Conservation (phyloP, 1,284 basidiomycete genomes). For the Sphagnurus paluster region DNA sequence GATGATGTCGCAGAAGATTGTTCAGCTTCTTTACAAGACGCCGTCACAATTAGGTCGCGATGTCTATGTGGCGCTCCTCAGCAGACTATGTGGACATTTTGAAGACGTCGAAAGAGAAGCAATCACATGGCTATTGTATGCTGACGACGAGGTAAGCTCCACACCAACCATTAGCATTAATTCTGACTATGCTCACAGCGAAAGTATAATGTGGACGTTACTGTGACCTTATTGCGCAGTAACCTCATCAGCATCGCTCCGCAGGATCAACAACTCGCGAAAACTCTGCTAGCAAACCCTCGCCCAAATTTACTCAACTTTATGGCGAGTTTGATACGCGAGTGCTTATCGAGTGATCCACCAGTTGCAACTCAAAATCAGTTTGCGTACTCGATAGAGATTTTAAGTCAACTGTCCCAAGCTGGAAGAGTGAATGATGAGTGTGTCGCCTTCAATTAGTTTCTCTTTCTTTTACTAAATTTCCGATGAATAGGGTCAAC, state of each 20-base stretch:
- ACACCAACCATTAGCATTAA: not conserved
- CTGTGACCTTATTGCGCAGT: conserved; percentile 83
- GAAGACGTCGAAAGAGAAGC: conserved; percentile 96
- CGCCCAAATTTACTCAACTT: conserved; percentile 82
- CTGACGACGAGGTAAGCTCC: conserved; percentile 90
- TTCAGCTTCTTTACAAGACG: conserved; percentile 87
- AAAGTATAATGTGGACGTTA: conserved; percentile 96
- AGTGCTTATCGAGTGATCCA: conserved; percentile 80
- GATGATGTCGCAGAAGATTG: conserved; percentile 93
- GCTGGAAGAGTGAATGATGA: conserved; percentile 79
- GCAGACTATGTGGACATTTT: conserved; percentile 87
- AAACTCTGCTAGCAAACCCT: conserved; percentile 81
- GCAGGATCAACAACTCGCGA: conserved; percentile 91
- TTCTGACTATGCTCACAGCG: conserved; percentile 50
- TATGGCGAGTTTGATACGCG: conserved; percentile 81
- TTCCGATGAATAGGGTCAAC: conserved; percentile 34
- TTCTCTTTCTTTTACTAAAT: conserved; percentile 6
- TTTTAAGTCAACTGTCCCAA: conserved; percentile 74
- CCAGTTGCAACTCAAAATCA: conserved; percentile 80
- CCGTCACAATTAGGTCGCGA: conserved; percentile 82
- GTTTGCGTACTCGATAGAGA: conserved; percentile 82
- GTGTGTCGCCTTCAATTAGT: conserved; percentile 42
- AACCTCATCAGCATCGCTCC: conserved; percentile 79
- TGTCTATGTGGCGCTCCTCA: conserved; percentile 87
- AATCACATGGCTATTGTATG: conserved; percentile 94